These are phyloP conservation scores for Naganishia kalamii DNA, from an alignment of 768 basidiomycete genomes.

Conservation along the genomic window DNA sequence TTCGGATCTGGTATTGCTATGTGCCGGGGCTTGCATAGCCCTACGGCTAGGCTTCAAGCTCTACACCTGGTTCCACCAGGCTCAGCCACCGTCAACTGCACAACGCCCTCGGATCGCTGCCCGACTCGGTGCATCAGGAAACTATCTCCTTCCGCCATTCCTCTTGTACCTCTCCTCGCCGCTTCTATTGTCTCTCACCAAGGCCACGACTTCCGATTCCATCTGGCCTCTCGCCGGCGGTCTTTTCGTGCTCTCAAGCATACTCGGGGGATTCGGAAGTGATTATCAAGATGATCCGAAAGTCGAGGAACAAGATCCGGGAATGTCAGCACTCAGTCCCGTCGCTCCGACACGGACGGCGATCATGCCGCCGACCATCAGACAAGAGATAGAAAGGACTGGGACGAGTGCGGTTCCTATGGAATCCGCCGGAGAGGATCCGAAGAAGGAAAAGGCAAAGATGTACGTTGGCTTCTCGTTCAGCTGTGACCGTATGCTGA, in stretches of 20 bases:
- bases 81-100: background rate
- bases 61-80: background rate
- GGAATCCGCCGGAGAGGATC: background rate
- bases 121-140: background rate
- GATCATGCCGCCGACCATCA: background rate
- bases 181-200: conserved; percentile 81
- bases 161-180: conserved; percentile 84
- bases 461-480: conserved; percentile 27
- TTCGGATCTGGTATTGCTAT: conserved; percentile 8
- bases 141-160: conserved; percentile 74
- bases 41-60: background rate
- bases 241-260: conserved; percentile 54
- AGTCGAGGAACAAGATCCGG: background rate
- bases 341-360: conserved; percentile 16
- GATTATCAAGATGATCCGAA: conserved; percentile 16
- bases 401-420: background rate
- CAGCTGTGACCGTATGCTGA: background rate
- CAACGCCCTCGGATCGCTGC: background rate
- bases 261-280: conserved; percentile 22
- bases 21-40: background rate
- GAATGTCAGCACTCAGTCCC: conserved; percentile 17
- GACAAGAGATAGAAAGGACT: background rate
- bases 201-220: conserved; percentile 90
- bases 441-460: conserved; percentile 26
- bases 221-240: conserved; percentile 90